phyloP scores from a whole-genome alignment of 257 asterid species.

The Forsythia viridissima region DNA sequence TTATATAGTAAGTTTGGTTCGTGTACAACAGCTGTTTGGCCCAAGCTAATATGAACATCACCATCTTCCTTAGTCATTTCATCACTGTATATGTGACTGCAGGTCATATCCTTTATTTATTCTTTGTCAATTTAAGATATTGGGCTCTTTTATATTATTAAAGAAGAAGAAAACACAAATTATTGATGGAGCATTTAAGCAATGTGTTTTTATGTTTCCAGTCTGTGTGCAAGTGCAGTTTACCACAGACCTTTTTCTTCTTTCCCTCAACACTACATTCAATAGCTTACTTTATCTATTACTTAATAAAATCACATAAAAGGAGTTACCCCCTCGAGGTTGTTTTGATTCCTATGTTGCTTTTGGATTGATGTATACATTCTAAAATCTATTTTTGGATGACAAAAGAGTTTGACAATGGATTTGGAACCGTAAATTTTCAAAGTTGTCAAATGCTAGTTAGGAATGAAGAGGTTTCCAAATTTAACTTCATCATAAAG shows the following conservation, averaged over 20 bases:
- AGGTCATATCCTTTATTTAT: conserved; percentile 58
- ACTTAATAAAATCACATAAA: too few relatives aligned
- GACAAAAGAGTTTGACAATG: background rate
- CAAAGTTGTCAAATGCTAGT: too few relatives aligned
- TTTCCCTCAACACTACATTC: background rate
- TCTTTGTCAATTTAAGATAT: background rate
- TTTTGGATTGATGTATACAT: too few relatives aligned
- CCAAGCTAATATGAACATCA: too few relatives aligned
- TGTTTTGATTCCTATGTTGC: background rate
- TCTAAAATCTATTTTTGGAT: background rate
- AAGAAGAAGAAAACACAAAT: background rate
- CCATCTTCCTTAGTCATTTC: too few relatives aligned
- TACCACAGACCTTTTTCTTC: background rate
- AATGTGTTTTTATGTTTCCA: background rate
- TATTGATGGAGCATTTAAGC: background rate
- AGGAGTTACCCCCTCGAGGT: background rate
- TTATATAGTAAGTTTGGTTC: too few relatives aligned
- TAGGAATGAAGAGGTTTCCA: too few relatives aligned
- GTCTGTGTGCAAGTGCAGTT: background rate
- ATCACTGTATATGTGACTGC: conserved; percentile 80
- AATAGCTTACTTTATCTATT: background rate
- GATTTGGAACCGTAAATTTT: background rate
- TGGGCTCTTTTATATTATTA: background rate
- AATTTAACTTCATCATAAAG: too few relatives aligned
- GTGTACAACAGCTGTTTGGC: too few relatives aligned